These are phyloP conservation scores for Oidiodendron maius DNA, from an alignment of 495 filamentous ascomycete species.

Conservation along the genomic window DNA sequence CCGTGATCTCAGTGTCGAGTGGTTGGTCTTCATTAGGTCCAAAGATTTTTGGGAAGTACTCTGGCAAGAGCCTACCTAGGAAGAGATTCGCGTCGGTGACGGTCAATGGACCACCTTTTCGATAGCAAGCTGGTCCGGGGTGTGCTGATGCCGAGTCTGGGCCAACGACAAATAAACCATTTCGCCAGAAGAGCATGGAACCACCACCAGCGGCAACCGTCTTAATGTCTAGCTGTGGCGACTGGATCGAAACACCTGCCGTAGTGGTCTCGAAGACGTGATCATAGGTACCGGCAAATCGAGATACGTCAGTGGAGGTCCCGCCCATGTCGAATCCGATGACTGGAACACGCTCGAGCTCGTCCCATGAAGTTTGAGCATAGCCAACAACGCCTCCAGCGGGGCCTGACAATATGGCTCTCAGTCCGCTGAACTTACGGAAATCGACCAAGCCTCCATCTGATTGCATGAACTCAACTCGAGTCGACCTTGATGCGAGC, in stretches of 20 bases:
- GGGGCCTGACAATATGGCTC: constrained; percentile 54
- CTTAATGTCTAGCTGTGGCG: constrained; percentile 29
- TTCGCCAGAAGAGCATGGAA: constrained; percentile 29
- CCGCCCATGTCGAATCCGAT: constrained; percentile 15
- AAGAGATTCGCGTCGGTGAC: constrained; percentile 38
- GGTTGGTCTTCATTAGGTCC: constrained; percentile 23
- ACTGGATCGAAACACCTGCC: constrained; percentile 27
- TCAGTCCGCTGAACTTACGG: constrained; percentile 48
- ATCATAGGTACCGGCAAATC: constrained; percentile 26
- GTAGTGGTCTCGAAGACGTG: constrained; percentile 28
- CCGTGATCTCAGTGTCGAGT: constrained; percentile 19
- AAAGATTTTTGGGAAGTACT: constrained; percentile 27
- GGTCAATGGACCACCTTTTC: constrained; percentile 33
- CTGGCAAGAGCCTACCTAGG: constrained; percentile 25
- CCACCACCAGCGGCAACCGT: constrained; percentile 40
- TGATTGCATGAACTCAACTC: constrained; percentile 30
- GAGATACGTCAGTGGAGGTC: constrained; percentile 28
- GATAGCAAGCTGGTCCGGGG: constrained; percentile 32
- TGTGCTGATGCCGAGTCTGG: constrained; percentile 31
- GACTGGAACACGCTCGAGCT: background rate
- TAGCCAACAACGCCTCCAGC: constrained; percentile 45
- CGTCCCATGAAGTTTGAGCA: constrained; percentile 27
- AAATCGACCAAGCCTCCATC: constrained; percentile 8
- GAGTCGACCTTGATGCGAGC: constrained; percentile 22
- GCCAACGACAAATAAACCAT: constrained; percentile 34